A percentile compares a stretch with the other conserved stretches of the same genome.
Conservation (phyloP, 1,284 basidiomycete species). For the Schizophyllum commune region DNA sequence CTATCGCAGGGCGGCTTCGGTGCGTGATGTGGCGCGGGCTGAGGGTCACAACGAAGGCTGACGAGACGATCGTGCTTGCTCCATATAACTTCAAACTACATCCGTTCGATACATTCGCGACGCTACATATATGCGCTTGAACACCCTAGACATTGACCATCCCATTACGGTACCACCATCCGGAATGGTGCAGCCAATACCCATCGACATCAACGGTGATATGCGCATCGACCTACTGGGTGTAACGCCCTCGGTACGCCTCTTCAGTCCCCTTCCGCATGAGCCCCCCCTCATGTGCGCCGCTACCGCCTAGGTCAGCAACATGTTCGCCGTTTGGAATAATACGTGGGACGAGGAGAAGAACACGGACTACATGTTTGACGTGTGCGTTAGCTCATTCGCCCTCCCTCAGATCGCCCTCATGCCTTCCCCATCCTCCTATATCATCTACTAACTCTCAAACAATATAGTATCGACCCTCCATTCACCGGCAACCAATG, state of each 20-base stretch:
- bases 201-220: constrained; percentile 82
- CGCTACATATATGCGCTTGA: too few relatives aligned
- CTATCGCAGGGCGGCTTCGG: constrained; percentile 59
- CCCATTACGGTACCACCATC: constrained; percentile 58
- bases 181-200: constrained; percentile 71
- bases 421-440: neutral
- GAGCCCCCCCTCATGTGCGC: constrained; percentile 6
- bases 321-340: constrained; percentile 52
- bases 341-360: constrained; percentile 64
- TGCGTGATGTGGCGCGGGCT: constrained; percentile 27
- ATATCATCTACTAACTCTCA: constrained; percentile 1
- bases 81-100: neutral
- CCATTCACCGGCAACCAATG: constrained; percentile 63
- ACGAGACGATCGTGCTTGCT: too few relatives aligned
- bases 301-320: constrained; percentile 27
- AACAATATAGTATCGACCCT: constrained; percentile 40
- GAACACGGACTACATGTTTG: constrained; percentile 42
- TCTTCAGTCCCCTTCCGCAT: neutral
- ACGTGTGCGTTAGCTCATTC: constrained; percentile 49
- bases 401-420: neutral
- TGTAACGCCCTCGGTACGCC: constrained; percentile 24
- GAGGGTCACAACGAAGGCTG: too few relatives aligned
- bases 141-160: constrained; percentile 21
- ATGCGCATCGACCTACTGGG: constrained; percentile 88
- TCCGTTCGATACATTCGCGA: constrained; percentile 13